Conservation (phyloP, 2,329 filamentous ascomycete genomes). For the Cordyceps pruinosa region DNA sequence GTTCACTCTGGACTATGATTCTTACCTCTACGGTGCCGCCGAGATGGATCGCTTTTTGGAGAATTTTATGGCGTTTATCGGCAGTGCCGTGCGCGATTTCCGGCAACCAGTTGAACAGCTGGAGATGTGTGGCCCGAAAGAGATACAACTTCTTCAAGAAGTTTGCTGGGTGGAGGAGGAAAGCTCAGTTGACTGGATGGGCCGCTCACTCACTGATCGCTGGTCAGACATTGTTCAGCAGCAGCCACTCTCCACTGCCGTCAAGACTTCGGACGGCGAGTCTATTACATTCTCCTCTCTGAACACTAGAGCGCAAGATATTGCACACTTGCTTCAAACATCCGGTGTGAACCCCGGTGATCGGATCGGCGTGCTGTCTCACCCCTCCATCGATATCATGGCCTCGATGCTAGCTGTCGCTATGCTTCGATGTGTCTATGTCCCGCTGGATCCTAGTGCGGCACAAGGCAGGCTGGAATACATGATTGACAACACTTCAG, state of each 20-base stretch:
- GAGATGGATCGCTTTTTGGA: constrained; percentile 5
- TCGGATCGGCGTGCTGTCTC: neutral
- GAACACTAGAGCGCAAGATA: neutral
- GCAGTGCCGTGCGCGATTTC: neutral
- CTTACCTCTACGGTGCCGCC: neutral
- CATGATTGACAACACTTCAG: neutral
- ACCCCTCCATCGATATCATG: constrained; percentile 4
- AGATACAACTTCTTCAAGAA: neutral
- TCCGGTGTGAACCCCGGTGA: neutral
- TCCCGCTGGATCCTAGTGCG: constrained; percentile 1
- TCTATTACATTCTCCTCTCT: neutral
- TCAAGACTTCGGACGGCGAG: neutral
- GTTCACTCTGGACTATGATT: constrained; percentile 1
- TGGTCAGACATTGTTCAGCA: neutral
- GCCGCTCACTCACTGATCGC: neutral
- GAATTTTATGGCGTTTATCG: constrained; percentile 1
- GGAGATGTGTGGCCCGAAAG: neutral
- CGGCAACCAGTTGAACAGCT: constrained; percentile 1
- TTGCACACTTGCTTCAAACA: neutral
- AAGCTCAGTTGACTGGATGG: constrained; percentile 1
- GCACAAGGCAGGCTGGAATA: neutral
- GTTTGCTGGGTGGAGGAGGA: neutral
- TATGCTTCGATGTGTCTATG: neutral
- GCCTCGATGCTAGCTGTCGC: neutral
- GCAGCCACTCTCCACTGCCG: neutral